These are phyloP conservation scores for Allium sativum DNA, from an alignment of 106 monocot species.

Conservation along the genomic window DNA sequence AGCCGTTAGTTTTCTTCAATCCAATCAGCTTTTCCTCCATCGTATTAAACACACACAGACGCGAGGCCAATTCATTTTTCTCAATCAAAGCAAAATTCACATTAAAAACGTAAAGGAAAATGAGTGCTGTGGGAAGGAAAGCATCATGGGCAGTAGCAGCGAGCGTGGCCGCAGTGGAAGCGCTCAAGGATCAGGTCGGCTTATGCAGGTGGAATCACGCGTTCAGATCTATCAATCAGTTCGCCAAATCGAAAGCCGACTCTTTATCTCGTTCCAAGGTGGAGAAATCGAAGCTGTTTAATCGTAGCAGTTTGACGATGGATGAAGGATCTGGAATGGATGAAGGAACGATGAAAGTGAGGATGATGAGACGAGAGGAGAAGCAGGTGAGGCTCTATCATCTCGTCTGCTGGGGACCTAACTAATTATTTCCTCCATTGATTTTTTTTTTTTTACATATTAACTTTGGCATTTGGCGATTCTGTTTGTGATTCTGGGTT, in stretches of 20 bases:
- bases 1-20: not conserved
- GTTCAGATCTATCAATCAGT: constrained; percentile 16
- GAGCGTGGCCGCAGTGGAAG: constrained; percentile 27
- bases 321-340: not conserved
- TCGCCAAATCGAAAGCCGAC: not conserved
- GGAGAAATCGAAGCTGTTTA: not conserved
- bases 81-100: not conserved
- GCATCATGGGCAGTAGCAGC: constrained; percentile 19
- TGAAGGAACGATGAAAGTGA: not conserved
- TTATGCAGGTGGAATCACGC: constrained; percentile 47
- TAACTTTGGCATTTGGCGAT: too few species aligned
- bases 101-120: not conserved
- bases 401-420: constrained; percentile 4
- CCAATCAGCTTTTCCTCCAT: not conserved
- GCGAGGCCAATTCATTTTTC: not conserved
- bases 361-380: constrained; percentile 2
- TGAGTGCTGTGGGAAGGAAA: constrained; percentile 6
- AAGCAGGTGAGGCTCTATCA: not conserved
- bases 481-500: too few species aligned
- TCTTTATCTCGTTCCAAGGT: too few species aligned
- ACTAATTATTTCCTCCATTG: not conserved
- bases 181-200: constrained; percentile 41
- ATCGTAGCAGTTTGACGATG: not conserved
- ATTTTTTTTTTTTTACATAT: too few species aligned
- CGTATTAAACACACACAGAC: not conserved